These are phyloP conservation scores for Aspergillus fischeri DNA, from an alignment of 2,329 filamentous ascomycete species.

Conservation along the genomic window DNA sequence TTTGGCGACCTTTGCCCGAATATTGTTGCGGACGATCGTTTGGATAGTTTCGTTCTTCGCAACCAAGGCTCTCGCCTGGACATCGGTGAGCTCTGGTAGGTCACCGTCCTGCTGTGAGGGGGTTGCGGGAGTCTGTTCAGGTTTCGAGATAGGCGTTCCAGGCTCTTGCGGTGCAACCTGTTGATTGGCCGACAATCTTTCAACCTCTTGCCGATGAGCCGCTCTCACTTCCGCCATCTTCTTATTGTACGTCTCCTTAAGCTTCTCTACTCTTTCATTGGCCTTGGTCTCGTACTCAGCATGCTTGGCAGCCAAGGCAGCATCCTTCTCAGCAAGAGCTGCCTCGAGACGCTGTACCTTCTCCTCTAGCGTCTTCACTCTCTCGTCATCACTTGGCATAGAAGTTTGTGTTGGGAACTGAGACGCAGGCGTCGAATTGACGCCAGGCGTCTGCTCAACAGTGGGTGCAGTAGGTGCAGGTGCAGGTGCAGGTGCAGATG, in stretches of 20 bases:
- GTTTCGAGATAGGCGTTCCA: constrained; percentile 17
- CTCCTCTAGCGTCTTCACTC: constrained; percentile 59
- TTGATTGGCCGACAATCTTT: constrained; percentile 44
- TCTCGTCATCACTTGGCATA: constrained; percentile 46
- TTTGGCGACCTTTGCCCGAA: constrained; percentile 45
- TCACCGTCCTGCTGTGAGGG: constrained; percentile 31
- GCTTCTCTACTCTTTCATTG: constrained; percentile 50
- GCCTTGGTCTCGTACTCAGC: constrained; percentile 47
- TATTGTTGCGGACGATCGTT: constrained; percentile 54
- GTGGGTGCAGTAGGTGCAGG: constrained; percentile 13
- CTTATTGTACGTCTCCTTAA: constrained; percentile 66
- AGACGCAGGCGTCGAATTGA: constrained; percentile 29
- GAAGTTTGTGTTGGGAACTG: constrained; percentile 28
- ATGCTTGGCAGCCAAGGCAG: constrained; percentile 44
- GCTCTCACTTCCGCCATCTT: constrained; percentile 58
- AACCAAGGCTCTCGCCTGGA: constrained; percentile 49
- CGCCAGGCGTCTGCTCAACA: constrained; percentile 50
- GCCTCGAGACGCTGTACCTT: constrained; percentile 53
- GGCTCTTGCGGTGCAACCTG: constrained; percentile 24
- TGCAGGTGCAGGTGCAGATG: constrained; percentile 19
- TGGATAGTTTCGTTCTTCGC: constrained; percentile 48
- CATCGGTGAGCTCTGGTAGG: constrained; percentile 43
- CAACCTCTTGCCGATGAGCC: constrained; percentile 47
- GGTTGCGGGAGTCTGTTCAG: constrained; percentile 24
- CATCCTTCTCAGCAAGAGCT: constrained; percentile 48